phyloP scores from a whole-genome alignment of 768 basidiomycete species.

The Neoboletus subvelutipes region DNA sequence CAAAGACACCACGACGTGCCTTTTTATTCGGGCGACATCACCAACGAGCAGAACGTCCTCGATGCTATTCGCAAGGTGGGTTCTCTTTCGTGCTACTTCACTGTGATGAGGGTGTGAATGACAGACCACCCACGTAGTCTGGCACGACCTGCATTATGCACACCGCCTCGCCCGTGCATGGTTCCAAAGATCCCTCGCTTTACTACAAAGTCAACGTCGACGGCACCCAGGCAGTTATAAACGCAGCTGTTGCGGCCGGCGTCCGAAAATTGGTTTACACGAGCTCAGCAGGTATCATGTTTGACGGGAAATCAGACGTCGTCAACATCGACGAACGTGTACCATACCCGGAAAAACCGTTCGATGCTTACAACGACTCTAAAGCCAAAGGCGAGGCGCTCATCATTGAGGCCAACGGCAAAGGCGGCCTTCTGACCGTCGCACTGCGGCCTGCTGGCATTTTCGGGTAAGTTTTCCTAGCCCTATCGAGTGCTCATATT shows the following conservation, averaged over 20 bases:
- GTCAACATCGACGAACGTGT: slow-evolving; percentile 88
- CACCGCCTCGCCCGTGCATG: slow-evolving; percentile 84
- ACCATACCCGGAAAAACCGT: slow-evolving; percentile 64
- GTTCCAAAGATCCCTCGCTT: slow-evolving; percentile 61
- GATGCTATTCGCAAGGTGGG: slow-evolving; percentile 72
- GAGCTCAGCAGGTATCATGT: slow-evolving; percentile 88
- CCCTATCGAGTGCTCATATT: slow-evolving; percentile 5
- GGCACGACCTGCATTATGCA: slow-evolving; percentile 91
- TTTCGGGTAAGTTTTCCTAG: slow-evolving; percentile 68
- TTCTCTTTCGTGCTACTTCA: not conserved
- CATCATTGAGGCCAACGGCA: slow-evolving; percentile 84
- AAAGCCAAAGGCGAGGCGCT: slow-evolving; percentile 87
- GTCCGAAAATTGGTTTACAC: slow-evolving; percentile 93
- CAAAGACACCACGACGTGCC: slow-evolving; percentile 85
- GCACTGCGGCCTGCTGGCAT: slow-evolving; percentile 92
- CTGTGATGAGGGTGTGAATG: not conserved
- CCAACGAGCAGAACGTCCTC: slow-evolving; percentile 67
- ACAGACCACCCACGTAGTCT: slow-evolving; percentile 43
- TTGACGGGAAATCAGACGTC: slow-evolving; percentile 77
- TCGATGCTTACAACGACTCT: slow-evolving; percentile 93
- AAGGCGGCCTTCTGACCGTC: slow-evolving; percentile 81
- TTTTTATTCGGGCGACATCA: slow-evolving; percentile 90
- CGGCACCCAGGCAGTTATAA: slow-evolving; percentile 83
- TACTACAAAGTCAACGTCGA: slow-evolving; percentile 95
- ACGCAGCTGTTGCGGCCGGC: slow-evolving; percentile 67